Evolutionary conservation across 1,284 basidiomycete species (phyloP).

Genomic region (Singerocomus inundabilis): DNA sequence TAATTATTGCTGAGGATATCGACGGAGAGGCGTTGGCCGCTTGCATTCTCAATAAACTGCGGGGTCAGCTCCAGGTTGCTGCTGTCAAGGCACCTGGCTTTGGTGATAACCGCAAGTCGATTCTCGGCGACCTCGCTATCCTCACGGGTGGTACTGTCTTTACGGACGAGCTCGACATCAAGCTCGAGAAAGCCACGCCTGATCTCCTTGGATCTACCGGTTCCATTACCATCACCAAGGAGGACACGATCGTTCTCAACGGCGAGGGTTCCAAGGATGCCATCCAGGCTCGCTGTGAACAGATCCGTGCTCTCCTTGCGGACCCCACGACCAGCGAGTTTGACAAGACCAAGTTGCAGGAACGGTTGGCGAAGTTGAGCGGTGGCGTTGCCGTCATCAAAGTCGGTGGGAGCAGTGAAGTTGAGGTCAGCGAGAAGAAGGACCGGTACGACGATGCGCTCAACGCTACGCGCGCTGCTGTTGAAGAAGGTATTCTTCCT

Average conservation of each 20-base stretch:
- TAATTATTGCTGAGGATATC: conserved; percentile 97
- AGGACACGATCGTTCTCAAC: conserved; percentile 96
- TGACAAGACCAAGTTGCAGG: conserved; percentile 94
- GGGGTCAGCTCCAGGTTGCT: conserved; percentile 90
- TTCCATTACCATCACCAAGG: conserved; percentile 94
- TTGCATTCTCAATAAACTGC: conserved; percentile 98
- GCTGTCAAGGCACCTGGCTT: conserved; percentile 98
- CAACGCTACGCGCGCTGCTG: conserved; percentile 95
- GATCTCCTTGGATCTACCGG: conserved; percentile 94
- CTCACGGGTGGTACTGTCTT: conserved; percentile 97
- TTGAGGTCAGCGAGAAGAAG: conserved; percentile 99
- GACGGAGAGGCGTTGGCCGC: conserved; percentile 98
- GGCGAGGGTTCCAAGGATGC: conserved; percentile 86
- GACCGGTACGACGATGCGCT: conserved; percentile 98
- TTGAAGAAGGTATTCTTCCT: conserved; percentile 97
- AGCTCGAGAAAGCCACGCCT: conserved; percentile 88
- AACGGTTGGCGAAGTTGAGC: conserved; percentile 92
- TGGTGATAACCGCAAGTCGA: conserved; percentile 98
- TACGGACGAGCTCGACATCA: conserved; percentile 97
- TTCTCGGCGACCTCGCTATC: conserved; percentile 96
- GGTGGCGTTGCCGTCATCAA: conserved; percentile 99
- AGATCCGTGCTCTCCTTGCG: conserved; percentile 83
- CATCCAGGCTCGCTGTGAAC: conserved; percentile 90
- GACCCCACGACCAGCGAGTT: conserved; percentile 91
- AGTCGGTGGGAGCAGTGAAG: conserved; percentile 92